Percentiles rank a stretch among this genome's conserved stretches.
Evolutionary conservation across 768 basidiomycete species (phyloP).

Genomic region (Dacryopinax primogenitus): DNA sequence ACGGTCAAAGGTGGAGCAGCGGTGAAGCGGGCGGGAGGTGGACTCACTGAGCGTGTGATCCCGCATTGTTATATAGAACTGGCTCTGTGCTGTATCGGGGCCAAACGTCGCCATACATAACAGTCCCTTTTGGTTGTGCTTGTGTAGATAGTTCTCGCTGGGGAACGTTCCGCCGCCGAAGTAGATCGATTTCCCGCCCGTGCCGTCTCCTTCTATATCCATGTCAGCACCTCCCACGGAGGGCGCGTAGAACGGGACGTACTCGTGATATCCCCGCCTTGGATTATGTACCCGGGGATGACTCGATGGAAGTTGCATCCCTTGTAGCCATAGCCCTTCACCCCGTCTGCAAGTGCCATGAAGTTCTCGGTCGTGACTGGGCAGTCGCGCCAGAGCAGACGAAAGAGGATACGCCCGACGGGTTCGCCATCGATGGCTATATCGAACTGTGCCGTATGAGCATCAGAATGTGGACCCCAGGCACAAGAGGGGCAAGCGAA

Average conservation of each 20-base stretch:
- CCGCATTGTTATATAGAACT: slow-evolving; percentile 6
- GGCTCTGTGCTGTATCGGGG: not conserved
- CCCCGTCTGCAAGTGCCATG: not conserved
- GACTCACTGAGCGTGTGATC: slow-evolving; percentile 6
- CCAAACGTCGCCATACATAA: slow-evolving; percentile 6
- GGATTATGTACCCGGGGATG: not conserved
- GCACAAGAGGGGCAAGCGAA: too few relatives aligned
- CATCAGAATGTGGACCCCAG: too few relatives aligned
- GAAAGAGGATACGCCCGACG: not conserved
- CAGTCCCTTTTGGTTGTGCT: slow-evolving; percentile 6
- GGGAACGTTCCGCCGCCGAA: not conserved
- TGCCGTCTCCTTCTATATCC: not conserved
- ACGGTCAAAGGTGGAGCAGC: too few relatives aligned
- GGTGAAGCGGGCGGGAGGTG: too few relatives aligned
- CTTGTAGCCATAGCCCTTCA: not conserved
- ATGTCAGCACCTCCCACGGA: not conserved
- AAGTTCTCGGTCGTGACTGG: slow-evolving; percentile 6
- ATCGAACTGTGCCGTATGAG: not conserved
- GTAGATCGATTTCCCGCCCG: slow-evolving; percentile 2
- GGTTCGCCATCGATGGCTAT: not conserved
- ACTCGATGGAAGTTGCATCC: slow-evolving; percentile 6
- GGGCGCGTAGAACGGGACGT: not conserved
- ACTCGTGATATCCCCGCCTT: not conserved
- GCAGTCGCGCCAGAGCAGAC: slow-evolving; percentile 5
- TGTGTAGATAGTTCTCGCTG: slow-evolving; percentile 8